phyloP scores from a whole-genome alignment of 768 basidiomycete genomes.

The Porphyrellus cyaneotinctus region DNA sequence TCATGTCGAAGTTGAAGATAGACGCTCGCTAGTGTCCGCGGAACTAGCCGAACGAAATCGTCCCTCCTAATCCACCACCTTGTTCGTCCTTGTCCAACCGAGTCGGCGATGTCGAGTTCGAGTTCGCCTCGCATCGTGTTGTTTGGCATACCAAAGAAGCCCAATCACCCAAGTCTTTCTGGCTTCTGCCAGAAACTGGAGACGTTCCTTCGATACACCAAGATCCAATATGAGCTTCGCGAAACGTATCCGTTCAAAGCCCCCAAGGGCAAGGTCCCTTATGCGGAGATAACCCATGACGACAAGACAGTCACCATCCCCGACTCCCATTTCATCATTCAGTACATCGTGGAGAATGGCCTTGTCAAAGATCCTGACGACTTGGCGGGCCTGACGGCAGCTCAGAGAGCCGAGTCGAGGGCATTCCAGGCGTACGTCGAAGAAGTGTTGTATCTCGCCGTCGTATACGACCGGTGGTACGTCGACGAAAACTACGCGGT shows the following conservation, averaged over 20 bases:
- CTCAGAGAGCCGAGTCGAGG: slow-evolving; percentile 31
- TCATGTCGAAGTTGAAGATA: no score
- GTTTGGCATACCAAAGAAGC: slow-evolving; percentile 22
- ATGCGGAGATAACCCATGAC: slow-evolving; percentile 26
- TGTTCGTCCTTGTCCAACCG: background rate
- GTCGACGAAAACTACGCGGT: slow-evolving; percentile 25
- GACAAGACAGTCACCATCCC: slow-evolving; percentile 18
- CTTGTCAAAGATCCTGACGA: slow-evolving; percentile 29
- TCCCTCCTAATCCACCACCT: no score
- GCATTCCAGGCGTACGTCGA: slow-evolving; percentile 34
- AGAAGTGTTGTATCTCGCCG: slow-evolving; percentile 27
- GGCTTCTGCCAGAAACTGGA: slow-evolving; percentile 36
- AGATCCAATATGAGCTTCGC: slow-evolving; percentile 26
- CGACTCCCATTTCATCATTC: slow-evolving; percentile 35
- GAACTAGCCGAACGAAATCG: background rate
- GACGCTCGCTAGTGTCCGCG: no score
- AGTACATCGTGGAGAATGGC: slow-evolving; percentile 24
- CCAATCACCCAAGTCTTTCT: slow-evolving; percentile 22
- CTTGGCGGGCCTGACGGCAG: slow-evolving; percentile 22
- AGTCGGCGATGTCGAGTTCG: background rate
- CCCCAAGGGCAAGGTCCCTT: slow-evolving; percentile 35
- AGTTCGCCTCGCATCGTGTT: slow-evolving; percentile 23
- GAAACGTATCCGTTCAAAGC: slow-evolving; percentile 23
- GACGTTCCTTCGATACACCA: slow-evolving; percentile 27
- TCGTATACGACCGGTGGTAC: slow-evolving; percentile 32